Base-by-base conservation (phyloP, 2,329 filamentous ascomycete genomes). In the Kalmusia sp. region DNA sequence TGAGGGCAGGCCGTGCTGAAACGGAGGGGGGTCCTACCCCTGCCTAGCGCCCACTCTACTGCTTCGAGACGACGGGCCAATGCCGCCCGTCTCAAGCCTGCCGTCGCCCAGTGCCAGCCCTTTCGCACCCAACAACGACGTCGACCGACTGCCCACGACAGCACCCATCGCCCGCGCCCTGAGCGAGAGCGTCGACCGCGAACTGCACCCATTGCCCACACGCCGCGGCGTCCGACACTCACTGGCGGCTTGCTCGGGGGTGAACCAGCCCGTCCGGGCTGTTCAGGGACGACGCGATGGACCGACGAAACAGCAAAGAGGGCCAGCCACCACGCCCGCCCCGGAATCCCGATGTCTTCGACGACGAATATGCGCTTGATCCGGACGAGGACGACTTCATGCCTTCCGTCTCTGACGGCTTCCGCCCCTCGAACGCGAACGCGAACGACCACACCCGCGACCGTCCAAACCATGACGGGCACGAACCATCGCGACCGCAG, bases 311-410 rank as follows among this genome's bases (percentile, higher is more conserved):
- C 56, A 67, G 59, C 55, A 59, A 62, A 64, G 59, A 67, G 51
- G 62, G 67, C 63, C 61, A 62, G 57, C 59, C 63, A 46, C 63
- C 63, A 44, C 61, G 41, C 35, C 72, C 70, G 55, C 59, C 61
- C 52, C 58, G 44, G 52, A 75, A 72, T 52, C 63, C 68, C 47
- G 74, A 82, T 66, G 74, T 81, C 50, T 81, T 82, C 59, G 78
- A 76, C 66, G 79, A 82, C 64, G 77, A 80, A 55, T 76, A 73
- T 60, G 79, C 78, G 56, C 63, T 78, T 48, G 72, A 74, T 27
- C 57, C 67, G 11, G 65, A 70, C 51, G 68, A 72, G 51, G 74
- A 76, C 19, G 76, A 80, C 55, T 76, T 74, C 54, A 76, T 76
- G 64, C 66, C 71, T 52, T 71, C 68, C 28, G 72, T 79, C 24